These are phyloP conservation scores for Rubus parviflorus DNA, from an alignment of 306 rosid genomes.

Conservation along the genomic window DNA sequence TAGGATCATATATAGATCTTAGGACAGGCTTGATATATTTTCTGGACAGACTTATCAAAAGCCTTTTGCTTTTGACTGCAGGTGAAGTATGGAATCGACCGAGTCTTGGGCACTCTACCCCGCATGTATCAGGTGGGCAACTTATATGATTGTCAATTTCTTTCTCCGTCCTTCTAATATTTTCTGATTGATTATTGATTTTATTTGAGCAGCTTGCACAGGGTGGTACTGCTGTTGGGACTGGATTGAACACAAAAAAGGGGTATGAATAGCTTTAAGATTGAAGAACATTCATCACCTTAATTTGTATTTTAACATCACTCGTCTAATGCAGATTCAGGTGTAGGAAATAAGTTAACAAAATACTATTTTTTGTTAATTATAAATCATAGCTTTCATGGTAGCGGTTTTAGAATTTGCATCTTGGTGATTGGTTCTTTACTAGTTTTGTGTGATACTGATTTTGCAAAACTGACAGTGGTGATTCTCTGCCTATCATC, in stretches of 20 bases:
- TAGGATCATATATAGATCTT: neutral
- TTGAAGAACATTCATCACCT: constrained; percentile 5
- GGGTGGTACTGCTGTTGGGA: constrained; percentile 99
- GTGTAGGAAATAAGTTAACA: neutral
- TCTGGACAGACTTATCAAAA: constrained; percentile 23
- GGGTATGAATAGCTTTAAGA: constrained; percentile 59
- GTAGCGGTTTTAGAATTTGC: neutral
- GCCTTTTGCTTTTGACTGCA: constrained; percentile 40
- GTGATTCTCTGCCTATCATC: constrained; percentile 26
- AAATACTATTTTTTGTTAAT: neutral
- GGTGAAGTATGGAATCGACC: constrained; percentile 88
- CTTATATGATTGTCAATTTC: constrained; percentile 4
- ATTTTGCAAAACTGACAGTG: neutral
- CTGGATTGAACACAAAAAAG: constrained; percentile 96
- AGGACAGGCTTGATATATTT: constrained; percentile 14
- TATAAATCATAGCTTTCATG: neutral
- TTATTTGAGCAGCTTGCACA: constrained; percentile 86
- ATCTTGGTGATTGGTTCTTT: neutral
- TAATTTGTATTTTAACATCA: neutral
- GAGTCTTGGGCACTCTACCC: constrained; percentile 73
- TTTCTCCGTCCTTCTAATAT: constrained; percentile 7
- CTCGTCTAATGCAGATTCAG: neutral
- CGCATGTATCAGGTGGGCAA: constrained; percentile 80
- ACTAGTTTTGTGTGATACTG: neutral
- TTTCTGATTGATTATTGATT: constrained; percentile 33